phyloP scores from a whole-genome alignment of 2,329 filamentous ascomycete species.

The Stenocarpella maydis region DNA sequence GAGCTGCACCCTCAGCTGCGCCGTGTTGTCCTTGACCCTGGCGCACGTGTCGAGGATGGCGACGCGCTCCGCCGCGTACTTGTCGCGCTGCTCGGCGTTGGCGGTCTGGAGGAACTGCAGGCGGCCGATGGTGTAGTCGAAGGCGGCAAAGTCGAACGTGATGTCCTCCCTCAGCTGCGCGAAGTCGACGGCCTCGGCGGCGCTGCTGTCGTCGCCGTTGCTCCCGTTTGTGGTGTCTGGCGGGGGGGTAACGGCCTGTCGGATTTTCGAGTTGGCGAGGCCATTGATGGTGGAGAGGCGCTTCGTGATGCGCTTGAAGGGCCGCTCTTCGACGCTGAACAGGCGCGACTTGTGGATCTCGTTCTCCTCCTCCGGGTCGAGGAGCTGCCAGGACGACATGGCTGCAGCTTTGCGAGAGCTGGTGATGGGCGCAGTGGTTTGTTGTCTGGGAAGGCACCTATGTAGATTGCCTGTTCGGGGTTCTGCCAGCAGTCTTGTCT shows the following conservation, averaged over 20 bases:
- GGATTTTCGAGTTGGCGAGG: constrained; percentile 61
- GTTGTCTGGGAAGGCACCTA: not conserved
- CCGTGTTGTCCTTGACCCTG: constrained; percentile 77
- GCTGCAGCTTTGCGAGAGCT: constrained; percentile 12
- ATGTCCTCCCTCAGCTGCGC: constrained; percentile 83
- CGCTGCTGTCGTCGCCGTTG: constrained; percentile 34
- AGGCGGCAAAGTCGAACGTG: constrained; percentile 85
- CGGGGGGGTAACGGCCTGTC: constrained; percentile 70
- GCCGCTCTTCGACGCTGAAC: constrained; percentile 89
- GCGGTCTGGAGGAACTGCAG: constrained; percentile 87
- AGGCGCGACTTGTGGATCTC: constrained; percentile 88
- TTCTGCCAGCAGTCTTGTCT: not conserved
- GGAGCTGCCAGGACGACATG: constrained; percentile 65
- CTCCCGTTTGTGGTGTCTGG: constrained; percentile 56
- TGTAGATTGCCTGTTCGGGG: not conserved
- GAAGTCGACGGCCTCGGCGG: constrained; percentile 57
- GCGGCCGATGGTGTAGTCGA: constrained; percentile 85
- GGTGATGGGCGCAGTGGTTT: not conserved
- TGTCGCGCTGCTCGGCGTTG: constrained; percentile 82
- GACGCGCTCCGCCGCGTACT: constrained; percentile 82
- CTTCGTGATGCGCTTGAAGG: constrained; percentile 88
- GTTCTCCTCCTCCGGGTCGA: constrained; percentile 80
- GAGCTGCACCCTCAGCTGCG: constrained; percentile 75
- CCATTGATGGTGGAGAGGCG: constrained; percentile 76
- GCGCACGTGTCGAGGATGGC: constrained; percentile 82